Evolutionary conservation across 2,329 filamentous ascomycete genomes (phyloP).

Genomic region (Phialocephala subalpina): DNA sequence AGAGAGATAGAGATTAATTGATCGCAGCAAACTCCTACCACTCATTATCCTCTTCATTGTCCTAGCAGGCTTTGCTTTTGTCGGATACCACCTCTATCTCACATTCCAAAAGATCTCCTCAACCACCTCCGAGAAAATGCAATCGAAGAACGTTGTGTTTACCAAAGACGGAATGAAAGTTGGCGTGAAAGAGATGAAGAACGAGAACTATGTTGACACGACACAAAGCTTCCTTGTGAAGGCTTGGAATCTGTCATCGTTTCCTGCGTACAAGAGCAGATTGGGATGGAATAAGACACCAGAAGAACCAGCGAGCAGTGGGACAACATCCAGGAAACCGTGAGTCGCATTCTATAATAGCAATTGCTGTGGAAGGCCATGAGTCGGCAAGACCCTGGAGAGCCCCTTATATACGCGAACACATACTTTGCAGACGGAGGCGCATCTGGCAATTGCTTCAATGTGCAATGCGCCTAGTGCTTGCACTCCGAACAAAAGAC

Average conservation of each 20-base stretch:
- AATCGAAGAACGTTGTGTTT: slow-evolving; percentile 78
- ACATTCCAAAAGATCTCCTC: slow-evolving; percentile 71
- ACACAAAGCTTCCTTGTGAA: slow-evolving; percentile 75
- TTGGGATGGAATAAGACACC: slow-evolving; percentile 46
- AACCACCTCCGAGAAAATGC: slow-evolving; percentile 73
- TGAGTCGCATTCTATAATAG: slow-evolving; percentile 29
- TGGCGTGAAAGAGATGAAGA: slow-evolving; percentile 71
- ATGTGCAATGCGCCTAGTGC: too few relatives aligned
- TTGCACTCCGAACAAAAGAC: too few relatives aligned
- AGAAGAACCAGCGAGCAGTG: slow-evolving; percentile 32
- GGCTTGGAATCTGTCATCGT: slow-evolving; percentile 65
- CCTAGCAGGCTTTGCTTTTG: slow-evolving; percentile 64
- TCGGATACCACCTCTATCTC: slow-evolving; percentile 78
- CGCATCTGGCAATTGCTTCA: too few relatives aligned
- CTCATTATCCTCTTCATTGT: slow-evolving; percentile 69
- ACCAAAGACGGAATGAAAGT: slow-evolving; percentile 79
- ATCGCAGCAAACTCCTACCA: slow-evolving; percentile 64
- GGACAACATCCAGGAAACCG: slow-evolving; percentile 38
- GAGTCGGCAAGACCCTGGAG: too few relatives aligned
- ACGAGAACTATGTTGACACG: slow-evolving; percentile 76
- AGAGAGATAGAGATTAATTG: slow-evolving; percentile 14
- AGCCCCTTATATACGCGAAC: not conserved
- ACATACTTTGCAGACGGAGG: not conserved
- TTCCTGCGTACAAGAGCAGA: slow-evolving; percentile 45
- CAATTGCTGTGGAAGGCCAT: not conserved